Conservation (phyloP, 2,329 filamentous ascomycete genomes). For the Alternaria incomplexa region DNA sequence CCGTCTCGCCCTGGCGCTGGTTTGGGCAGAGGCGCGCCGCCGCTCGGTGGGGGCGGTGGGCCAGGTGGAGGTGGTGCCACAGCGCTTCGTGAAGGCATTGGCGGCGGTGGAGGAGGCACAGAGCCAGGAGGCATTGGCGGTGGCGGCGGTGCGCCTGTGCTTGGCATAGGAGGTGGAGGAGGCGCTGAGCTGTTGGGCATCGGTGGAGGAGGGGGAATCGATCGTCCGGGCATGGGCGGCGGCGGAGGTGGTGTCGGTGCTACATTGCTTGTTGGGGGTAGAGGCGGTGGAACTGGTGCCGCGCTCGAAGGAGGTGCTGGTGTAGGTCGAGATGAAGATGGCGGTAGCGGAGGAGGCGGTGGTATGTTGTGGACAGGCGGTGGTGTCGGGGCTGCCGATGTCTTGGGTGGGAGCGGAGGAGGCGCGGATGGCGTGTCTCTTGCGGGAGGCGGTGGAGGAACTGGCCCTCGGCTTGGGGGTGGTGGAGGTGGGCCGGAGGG, state of each 20-base stretch:
- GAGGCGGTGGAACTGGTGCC: constrained; percentile 40
- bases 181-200: constrained; percentile 16
- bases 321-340: constrained; percentile 36
- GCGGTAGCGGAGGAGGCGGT: constrained; percentile 31
- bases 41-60: constrained; percentile 36
- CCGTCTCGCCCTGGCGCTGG: constrained; percentile 61
- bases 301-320: constrained; percentile 32
- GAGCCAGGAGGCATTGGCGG: constrained; percentile 41
- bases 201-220: not conserved
- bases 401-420: constrained; percentile 48
- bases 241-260: constrained; percentile 33
- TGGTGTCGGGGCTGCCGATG: constrained; percentile 58
- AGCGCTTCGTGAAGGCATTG: constrained; percentile 32
- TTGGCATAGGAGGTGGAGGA: constrained; percentile 30
- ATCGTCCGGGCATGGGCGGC: not conserved
- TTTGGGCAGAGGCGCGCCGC: constrained; percentile 40
- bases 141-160: constrained; percentile 10
- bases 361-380: constrained; percentile 61
- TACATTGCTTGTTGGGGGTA: constrained; percentile 32
- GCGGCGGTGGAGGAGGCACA: constrained; percentile 54
- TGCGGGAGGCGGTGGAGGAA: constrained; percentile 62
- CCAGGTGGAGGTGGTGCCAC: constrained; percentile 40
- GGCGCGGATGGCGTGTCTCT: constrained; percentile 49
- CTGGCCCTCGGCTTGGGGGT: constrained; percentile 72
- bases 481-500: constrained; percentile 74